Conservation (phyloP, 2,329 filamentous ascomycete genomes). For the Beauveria pseudobassiana region DNA sequence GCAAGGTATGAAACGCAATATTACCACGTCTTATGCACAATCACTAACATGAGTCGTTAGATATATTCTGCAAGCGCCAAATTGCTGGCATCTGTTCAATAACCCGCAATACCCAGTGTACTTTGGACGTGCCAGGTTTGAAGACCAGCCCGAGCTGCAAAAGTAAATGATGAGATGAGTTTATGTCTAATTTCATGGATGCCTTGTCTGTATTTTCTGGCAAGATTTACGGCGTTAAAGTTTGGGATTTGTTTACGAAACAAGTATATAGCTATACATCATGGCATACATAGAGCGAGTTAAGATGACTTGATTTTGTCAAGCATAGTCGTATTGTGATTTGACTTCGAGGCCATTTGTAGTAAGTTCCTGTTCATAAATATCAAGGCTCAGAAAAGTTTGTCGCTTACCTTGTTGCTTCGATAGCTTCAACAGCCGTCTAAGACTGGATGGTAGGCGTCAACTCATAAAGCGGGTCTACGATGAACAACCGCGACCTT, state of each 20-base stretch:
- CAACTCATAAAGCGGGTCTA: neutral
- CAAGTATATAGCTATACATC: neutral
- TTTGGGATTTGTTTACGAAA: neutral
- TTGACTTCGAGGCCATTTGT: neutral
- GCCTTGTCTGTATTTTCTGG: neutral
- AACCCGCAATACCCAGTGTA: constrained; percentile 31
- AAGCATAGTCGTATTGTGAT: neutral
- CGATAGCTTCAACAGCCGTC: neutral
- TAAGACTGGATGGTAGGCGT: neutral
- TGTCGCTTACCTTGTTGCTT: neutral
- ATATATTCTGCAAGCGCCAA: constrained; percentile 68
- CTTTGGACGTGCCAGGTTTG: constrained; percentile 31
- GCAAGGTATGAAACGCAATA: constrained; percentile 59
- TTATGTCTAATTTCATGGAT: neutral
- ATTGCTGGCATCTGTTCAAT: constrained; percentile 67
- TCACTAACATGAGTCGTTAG: constrained; percentile 22
- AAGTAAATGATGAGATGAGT: constrained; percentile 1
- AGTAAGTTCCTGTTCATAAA: neutral
- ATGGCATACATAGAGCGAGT: constrained; percentile 1
- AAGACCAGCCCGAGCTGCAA: constrained; percentile 25
- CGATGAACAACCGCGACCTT: no score
- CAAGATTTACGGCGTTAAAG: constrained; percentile 3
- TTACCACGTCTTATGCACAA: neutral
- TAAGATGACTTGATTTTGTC: neutral
- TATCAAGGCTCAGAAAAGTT: neutral